A percentile compares a stretch with the other conserved stretches of the same genome.
phyloP scores from a whole-genome alignment of 2,329 filamentous ascomycete genomes.

The Penicillium olsonii region DNA sequence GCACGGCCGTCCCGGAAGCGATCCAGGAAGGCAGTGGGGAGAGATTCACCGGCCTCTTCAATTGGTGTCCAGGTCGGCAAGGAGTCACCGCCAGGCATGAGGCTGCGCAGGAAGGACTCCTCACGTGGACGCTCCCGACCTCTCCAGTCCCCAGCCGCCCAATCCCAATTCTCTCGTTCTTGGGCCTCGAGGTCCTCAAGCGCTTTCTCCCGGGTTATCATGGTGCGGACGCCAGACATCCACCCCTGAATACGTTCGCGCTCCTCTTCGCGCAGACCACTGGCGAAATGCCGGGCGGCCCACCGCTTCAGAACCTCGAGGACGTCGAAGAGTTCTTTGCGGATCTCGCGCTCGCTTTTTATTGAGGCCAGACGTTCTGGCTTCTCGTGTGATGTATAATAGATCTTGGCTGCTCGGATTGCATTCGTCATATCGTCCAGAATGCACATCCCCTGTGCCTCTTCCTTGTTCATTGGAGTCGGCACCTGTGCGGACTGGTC shows the following conservation, averaged over 20 bases:
- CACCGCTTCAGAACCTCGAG: conserved; percentile 91
- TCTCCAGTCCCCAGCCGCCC: conserved; percentile 78
- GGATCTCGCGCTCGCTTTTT: conserved; percentile 81
- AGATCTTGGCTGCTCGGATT: conserved; percentile 93
- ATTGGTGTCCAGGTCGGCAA: conserved; percentile 70
- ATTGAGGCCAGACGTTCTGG: conserved; percentile 83
- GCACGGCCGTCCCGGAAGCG: conserved; percentile 76
- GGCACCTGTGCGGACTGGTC: conserved; percentile 32
- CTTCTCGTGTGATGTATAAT: conserved; percentile 90
- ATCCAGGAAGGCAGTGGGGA: conserved; percentile 68
- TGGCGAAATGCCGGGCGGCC: conserved; percentile 81
- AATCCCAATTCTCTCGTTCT: conserved; percentile 74
- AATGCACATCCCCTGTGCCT: conserved; percentile 88
- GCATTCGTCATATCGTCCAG: conserved; percentile 90
- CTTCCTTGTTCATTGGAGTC: conserved; percentile 68
- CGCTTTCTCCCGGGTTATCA: conserved; percentile 75
- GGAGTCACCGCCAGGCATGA: conserved; percentile 58
- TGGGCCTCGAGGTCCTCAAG: conserved; percentile 73
- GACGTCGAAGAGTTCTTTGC: conserved; percentile 78
- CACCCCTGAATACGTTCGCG: conserved; percentile 73
- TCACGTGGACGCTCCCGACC: conserved; percentile 76
- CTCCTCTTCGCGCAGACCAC: conserved; percentile 79
- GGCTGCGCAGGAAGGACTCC: conserved; percentile 75
- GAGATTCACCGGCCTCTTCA: conserved; percentile 38
- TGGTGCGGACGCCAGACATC: conserved; percentile 74